A percentile compares a stretch with the other conserved stretches of the same genome.
Evolutionary conservation across 495 filamentous ascomycete species (phyloP).

Genomic region (Penicillium coprophilum): DNA sequence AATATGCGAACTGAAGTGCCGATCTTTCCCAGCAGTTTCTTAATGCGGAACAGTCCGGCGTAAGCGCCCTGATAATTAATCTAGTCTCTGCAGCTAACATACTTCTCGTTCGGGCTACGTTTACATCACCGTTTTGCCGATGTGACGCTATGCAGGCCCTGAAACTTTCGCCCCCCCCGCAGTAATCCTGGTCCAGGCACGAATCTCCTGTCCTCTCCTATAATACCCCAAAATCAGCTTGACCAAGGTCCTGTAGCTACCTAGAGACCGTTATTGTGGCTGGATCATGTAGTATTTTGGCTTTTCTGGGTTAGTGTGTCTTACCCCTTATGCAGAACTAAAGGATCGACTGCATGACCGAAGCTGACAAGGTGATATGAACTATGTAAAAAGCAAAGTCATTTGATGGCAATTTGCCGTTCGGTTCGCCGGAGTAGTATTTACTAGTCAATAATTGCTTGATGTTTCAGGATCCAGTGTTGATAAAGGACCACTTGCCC

Average conservation of each 20-base stretch:
- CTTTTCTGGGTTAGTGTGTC: constrained; percentile 1
- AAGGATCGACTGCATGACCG: not conserved
- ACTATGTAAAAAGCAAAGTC: not conserved
- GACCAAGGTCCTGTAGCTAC: not conserved
- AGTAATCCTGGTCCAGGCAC: not conserved
- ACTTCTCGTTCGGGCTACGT: not conserved
- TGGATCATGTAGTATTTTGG: not conserved
- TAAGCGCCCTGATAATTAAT: no score
- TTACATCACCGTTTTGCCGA: not conserved
- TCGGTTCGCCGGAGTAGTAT: not conserved
- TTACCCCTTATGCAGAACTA: not conserved
- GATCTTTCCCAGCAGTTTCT: not conserved
- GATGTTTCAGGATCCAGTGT: not conserved
- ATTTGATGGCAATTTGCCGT: not conserved
- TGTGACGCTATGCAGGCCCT: not conserved
- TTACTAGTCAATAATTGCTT: not conserved
- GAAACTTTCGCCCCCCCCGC: not conserved
- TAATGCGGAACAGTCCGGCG: not conserved
- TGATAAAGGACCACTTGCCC: not conserved
- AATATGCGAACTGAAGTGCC: not conserved
- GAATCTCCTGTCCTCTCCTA: no score
- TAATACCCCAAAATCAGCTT: not conserved
- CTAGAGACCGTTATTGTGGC: not conserved
- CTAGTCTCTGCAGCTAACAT: not conserved
- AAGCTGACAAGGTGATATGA: not conserved